Conservation (phyloP, 768 basidiomycete genomes). For the Filobasidium wieringae region DNA sequence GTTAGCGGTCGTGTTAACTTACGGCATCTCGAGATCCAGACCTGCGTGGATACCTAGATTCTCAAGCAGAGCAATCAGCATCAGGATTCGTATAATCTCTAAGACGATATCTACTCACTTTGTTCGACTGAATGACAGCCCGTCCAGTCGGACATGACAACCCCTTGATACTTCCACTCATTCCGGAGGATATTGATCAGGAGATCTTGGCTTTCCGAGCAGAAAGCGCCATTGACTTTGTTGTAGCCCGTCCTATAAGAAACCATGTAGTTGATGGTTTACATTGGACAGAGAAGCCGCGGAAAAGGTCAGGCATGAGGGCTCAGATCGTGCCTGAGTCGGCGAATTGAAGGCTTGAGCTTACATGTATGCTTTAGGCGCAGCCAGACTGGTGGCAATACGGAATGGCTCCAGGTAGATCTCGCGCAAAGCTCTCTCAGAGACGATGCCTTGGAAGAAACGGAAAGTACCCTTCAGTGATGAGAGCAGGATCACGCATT, state of each 20-base stretch:
- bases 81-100: background rate
- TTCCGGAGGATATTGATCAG: slow-evolving; percentile 52
- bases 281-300: slow-evolving; percentile 10
- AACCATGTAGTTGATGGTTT: background rate
- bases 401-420: slow-evolving; percentile 49
- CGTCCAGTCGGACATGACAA: background rate
- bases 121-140: slow-evolving; percentile 60
- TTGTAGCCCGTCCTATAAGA: slow-evolving; percentile 21
- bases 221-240: slow-evolving; percentile 57
- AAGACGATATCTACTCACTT: background rate
- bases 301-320: slow-evolving; percentile 4
- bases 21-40: slow-evolving; percentile 55
- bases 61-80: slow-evolving; percentile 37
- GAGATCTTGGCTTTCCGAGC: slow-evolving; percentile 53
- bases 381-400: background rate
- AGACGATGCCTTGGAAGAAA: too few relatives aligned
- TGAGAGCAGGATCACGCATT: too few relatives aligned
- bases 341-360: slow-evolving; percentile 43
- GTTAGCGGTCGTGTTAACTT: too few relatives aligned
- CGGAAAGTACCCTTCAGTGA: too few relatives aligned
- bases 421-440: slow-evolving; percentile 52
- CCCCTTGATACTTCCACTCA: slow-evolving; percentile 64
- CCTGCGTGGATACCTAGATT: slow-evolving; percentile 63
- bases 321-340: slow-evolving; percentile 41
- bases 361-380: too few relatives aligned